These are phyloP conservation scores for Penicillium paxilli DNA, from an alignment of 495 filamentous ascomycete species.

Conservation along the genomic window DNA sequence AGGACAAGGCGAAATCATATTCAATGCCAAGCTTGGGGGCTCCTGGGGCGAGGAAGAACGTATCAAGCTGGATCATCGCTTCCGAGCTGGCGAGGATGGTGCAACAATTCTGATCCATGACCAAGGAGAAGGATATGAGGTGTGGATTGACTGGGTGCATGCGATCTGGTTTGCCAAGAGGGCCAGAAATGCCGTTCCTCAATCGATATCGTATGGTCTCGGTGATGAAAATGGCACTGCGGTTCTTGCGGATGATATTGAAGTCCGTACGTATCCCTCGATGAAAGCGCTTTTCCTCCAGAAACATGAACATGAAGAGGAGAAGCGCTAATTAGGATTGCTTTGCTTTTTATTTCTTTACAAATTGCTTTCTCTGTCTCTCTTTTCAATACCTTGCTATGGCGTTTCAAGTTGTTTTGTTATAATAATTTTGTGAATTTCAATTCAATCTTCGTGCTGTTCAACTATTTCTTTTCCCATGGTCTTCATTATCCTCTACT, in stretches of 20 bases:
- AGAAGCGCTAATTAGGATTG: not conserved
- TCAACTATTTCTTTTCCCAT: too few species aligned
- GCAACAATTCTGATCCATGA: slow-evolving; percentile 8
- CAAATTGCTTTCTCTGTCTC: not conserved
- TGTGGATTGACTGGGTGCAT: slow-evolving; percentile 8
- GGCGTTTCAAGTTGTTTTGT: too few species aligned
- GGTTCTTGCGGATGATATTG: not conserved
- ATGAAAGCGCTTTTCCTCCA: slow-evolving; percentile 11
- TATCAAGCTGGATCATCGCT: not conserved
- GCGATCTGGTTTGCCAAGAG: slow-evolving; percentile 9
- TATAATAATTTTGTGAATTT: too few species aligned
- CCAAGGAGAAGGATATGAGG: slow-evolving; percentile 8
- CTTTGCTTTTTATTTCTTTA: too few species aligned
- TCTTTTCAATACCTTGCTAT: too few species aligned
- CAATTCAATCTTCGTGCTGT: too few species aligned
- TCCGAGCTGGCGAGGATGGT: not conserved
- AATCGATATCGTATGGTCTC: slow-evolving; percentile 1
- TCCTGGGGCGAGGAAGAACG: slow-evolving; percentile 7
- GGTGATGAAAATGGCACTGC: not conserved
- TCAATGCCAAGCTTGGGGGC: slow-evolving; percentile 1
- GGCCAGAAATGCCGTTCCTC: not conserved
- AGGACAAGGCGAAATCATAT: slow-evolving; percentile 2
- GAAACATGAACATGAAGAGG: slow-evolving; percentile 3
- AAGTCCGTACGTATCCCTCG: slow-evolving; percentile 8
- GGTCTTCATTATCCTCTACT: too few species aligned